Conservation (phyloP, 2,329 filamentous ascomycete genomes). For the Hymenoscyphus fructigenus region DNA sequence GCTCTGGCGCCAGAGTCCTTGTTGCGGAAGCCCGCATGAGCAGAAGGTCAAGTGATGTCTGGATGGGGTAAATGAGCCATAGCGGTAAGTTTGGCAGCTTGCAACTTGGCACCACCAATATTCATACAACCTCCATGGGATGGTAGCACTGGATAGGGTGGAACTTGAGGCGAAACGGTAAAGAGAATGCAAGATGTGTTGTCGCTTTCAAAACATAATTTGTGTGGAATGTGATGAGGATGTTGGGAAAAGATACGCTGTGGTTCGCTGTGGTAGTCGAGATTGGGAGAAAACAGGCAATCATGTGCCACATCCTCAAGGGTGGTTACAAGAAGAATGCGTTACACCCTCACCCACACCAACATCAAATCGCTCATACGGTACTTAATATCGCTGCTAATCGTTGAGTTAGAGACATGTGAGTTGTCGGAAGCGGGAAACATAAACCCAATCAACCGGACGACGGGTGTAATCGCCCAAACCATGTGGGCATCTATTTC, state of each 20-base stretch:
- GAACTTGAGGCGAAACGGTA: not conserved
- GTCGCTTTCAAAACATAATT: not conserved
- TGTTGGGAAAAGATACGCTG: not conserved
- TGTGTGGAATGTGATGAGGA: conserved; percentile 8
- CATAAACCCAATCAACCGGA: not conserved
- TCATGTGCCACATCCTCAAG: conserved; percentile 8
- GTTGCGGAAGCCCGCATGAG: conserved; percentile 31
- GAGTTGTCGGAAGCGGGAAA: not conserved
- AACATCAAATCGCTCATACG: not conserved
- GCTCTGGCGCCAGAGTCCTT: conserved; percentile 30
- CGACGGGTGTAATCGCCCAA: not conserved
- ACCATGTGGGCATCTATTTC: not conserved
- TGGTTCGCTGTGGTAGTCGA: conserved; percentile 19
- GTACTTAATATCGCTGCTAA: not conserved
- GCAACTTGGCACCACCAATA: not conserved
- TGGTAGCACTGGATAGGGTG: not conserved
- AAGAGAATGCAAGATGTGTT: not conserved
- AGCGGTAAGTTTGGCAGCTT: not conserved
- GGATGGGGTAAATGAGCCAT: not conserved
- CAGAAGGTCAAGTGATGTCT: conserved; percentile 29
- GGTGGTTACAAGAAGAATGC: not conserved
- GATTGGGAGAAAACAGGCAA: conserved; percentile 3
- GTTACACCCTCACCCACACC: not conserved
- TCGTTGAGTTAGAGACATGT: not conserved
- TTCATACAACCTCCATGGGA: not conserved